Base-by-base conservation (phyloP, 371 early-diverging fungal species). In the Coemansia sp. region DNA sequence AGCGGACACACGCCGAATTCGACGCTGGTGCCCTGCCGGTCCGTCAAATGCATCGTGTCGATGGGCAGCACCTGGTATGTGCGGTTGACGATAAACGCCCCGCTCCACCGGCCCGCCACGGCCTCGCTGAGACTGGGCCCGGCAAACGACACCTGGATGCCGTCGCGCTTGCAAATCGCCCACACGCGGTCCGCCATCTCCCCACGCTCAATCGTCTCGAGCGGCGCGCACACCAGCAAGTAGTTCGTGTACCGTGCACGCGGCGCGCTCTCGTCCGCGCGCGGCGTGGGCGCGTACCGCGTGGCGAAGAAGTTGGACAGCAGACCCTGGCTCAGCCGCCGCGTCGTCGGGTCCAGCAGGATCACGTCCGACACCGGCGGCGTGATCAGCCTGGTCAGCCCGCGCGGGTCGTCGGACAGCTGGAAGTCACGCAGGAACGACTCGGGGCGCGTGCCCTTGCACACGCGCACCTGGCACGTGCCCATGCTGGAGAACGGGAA, bases 241-340 rank as follows among this genome's bases (percentile, higher is more conserved):
- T 67, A 75, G 62, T 59, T 56, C 10, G 45, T 31, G 41, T 60
- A 50, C 51, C n/a, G n/a, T n/a, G n/a, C n/a, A n/a, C n/a, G n/a
- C n/a, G n/a, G n/a, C n/a, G n/a, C n/a, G n/a, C n/a, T 56, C 20
- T 9, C 30, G 45, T 54, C 62, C 38, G 55, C 6, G 20, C 35
- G 20, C 7, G 43, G 60, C 1, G 50, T 51, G 10, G 30, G 34
- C n/a, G 52, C 7, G 42, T 50, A 68, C 20, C 57, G 32, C 5
- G 72, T 68, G 35, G 64, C 76, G 26, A 68, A 77, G 35, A 77
- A 77, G 60, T 70, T 76, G 10, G 77, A 76, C 38, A 70, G 57
- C 53, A 77, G 50, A 4, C 77, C 77, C 45, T 77, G 63, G 59
- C 62, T 62, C 53, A 72, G 59, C 7, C 62, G 51, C 57, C 64